A percentile compares a stretch with the other conserved stretches of the same genome.
These are phyloP conservation scores for Pholiota molesta DNA, from an alignment of 768 basidiomycete genomes.

Conservation along the genomic window DNA sequence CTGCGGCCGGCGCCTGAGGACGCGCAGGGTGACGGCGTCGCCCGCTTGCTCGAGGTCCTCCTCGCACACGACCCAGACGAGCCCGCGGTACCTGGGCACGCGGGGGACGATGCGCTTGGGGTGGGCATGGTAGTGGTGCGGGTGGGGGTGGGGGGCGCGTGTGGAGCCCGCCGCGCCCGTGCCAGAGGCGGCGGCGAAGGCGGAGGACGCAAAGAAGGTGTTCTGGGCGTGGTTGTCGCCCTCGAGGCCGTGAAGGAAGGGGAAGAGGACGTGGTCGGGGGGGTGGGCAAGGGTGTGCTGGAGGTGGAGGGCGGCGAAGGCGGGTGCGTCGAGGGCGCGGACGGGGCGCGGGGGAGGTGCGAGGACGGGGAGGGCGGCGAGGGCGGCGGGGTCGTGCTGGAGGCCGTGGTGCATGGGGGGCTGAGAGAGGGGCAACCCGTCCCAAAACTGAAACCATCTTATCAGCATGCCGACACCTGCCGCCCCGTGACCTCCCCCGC, in stretches of 20 bases:
- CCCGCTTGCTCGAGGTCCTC: slow-evolving; percentile 56
- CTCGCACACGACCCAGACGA: slow-evolving; percentile 82
- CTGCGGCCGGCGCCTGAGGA: slow-evolving; percentile 29
- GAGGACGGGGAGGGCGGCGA: slow-evolving; percentile 13
- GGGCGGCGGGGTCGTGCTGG: slow-evolving; percentile 5
- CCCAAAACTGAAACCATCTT: neutral
- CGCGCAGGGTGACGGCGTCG: slow-evolving; percentile 35
- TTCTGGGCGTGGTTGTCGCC: slow-evolving; percentile 81
- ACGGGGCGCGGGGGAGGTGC: slow-evolving; percentile 20
- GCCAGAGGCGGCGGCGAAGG: slow-evolving; percentile 21
- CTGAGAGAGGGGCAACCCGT: neutral
- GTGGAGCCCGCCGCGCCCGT: slow-evolving; percentile 6
- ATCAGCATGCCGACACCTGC: slow-evolving; percentile 3
- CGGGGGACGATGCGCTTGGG: slow-evolving; percentile 23
- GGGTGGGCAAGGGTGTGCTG: slow-evolving; percentile 70
- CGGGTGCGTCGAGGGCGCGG: slow-evolving; percentile 36
- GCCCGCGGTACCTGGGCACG: slow-evolving; percentile 62
- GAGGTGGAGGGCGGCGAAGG: slow-evolving; percentile 66
- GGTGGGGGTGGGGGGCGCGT: neutral
- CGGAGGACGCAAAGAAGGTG: slow-evolving; percentile 66
- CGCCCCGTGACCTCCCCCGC: neutral
- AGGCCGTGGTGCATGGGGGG: slow-evolving; percentile 11
- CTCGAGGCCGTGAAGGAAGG: slow-evolving; percentile 88
- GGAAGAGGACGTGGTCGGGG: slow-evolving; percentile 82
- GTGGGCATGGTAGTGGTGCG: slow-evolving; percentile 13